Evolutionary conservation across 441 rosid genomes (phyloP), one percentile per base, ranked within the genome.

Genomic region (Aleurites moluccanus): DNA sequence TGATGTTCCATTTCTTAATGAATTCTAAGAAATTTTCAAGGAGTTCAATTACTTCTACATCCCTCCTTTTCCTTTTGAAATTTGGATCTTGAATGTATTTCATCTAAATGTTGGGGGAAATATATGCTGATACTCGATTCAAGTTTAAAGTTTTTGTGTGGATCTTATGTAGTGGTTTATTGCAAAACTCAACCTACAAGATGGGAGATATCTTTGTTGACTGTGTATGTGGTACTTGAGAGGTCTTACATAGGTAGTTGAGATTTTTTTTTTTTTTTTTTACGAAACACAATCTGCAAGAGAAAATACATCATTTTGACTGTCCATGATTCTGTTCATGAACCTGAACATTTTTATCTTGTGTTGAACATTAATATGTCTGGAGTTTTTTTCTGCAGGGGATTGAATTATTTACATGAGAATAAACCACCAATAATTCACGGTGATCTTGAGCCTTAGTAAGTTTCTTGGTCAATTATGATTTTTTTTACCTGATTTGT

Each of bases 361-460:
- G n/a, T n/a, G n/a, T n/a, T n/a, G n/a, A n/a, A n/a, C n/a, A n/a
- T n/a, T n/a, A n/a, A n/a, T n/a, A n/a, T n/a, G n/a, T n/a, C n/a
- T n/a, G n/a, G n/a, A n/a, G n/a, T n/a, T n/a, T n/a, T n/a, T n/a
- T n/a, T n/a, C n/a, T n/a, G n/a, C n/a, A n/a, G n/a, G n/a, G n/a
- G n/a, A n/a, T n/a, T n/a, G n/a, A n/a, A n/a, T n/a, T n/a, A n/a
- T n/a, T n/a, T n/a, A n/a, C n/a, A n/a, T n/a, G n/a, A n/a, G n/a
- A n/a, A n/a, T n/a, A n/a, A n/a, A n/a, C n/a, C n/a, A n/a, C n/a
- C 99, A 28, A 95, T 95, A 72, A 92, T 95, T 82, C 99, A 95
- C 79, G 92, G 94, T 1, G 98, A 95, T 83, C 98, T 95, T 72
- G 98, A 95, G 87, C 99, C 99, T 78, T 95, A 98, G 99, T 95